Evolutionary conservation across 768 basidiomycete genomes (phyloP).

Genomic region (Lentinula boryana): DNA sequence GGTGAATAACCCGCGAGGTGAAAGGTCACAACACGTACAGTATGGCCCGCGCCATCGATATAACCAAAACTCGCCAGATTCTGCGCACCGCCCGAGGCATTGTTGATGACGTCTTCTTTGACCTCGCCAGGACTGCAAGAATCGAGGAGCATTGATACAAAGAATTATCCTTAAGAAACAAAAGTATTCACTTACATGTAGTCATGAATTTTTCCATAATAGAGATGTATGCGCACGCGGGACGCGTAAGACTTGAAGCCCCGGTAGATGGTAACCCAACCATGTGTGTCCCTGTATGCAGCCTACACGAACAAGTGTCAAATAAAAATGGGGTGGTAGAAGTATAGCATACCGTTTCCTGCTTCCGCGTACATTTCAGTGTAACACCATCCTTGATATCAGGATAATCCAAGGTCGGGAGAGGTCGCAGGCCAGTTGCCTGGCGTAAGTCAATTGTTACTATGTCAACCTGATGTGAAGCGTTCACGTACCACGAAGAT

Average conservation of each 20-base stretch:
- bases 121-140: neutral
- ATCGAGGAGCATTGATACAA: neutral
- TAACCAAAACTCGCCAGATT: conserved; percentile 1
- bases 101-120: neutral
- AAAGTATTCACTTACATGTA: conserved; percentile 25
- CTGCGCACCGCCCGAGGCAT: neutral
- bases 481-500: conserved; percentile 31
- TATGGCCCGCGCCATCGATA: conserved; percentile 1
- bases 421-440: conserved; percentile 2
- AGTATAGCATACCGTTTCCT: conserved; percentile 33
- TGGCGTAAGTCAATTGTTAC: neutral
- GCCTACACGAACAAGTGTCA: conserved; percentile 24
- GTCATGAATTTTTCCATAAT: conserved; percentile 41
- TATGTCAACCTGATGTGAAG: neutral
- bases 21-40: neutral
- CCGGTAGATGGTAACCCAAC: conserved; percentile 25
- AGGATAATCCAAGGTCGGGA: conserved; percentile 23
- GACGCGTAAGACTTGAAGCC: conserved; percentile 24
- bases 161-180: neutral
- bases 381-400: conserved; percentile 41
- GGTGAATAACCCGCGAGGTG: too few species aligned
- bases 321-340: too few species aligned
- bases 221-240: conserved; percentile 34
- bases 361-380: conserved; percentile 37
- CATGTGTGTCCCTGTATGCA: conserved; percentile 33